A percentile compares a stretch with the other conserved stretches of the same genome.
Conservation (phyloP, 495 filamentous ascomycete species). For the Penicillium salamii region DNA sequence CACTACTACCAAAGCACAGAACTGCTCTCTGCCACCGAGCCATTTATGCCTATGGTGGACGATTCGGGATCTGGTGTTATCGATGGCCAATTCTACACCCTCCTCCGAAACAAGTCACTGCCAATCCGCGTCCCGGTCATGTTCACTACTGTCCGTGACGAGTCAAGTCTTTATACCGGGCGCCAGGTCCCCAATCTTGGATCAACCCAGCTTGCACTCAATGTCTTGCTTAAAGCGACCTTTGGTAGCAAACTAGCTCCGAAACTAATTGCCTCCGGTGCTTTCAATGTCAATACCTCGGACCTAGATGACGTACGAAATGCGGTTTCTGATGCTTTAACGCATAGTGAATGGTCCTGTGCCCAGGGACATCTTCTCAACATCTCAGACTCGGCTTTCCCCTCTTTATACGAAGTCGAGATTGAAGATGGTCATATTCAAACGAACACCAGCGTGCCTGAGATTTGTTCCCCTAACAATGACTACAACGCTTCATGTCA, state of each 20-base stretch:
- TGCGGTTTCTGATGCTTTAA: conserved; percentile 14
- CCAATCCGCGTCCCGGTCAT: conserved; percentile 28
- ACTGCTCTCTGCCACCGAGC: conserved; percentile 26
- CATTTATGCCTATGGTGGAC: conserved; percentile 29
- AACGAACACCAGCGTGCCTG: conserved; percentile 14
- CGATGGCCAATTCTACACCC: conserved; percentile 29
- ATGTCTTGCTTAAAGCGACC: conserved; percentile 11
- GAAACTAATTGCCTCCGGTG: conserved; percentile 13
- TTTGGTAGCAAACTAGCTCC: conserved; percentile 15
- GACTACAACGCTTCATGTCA: conserved; percentile 31
- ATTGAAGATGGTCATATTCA: conserved; percentile 27
- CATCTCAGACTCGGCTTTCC: conserved; percentile 11
- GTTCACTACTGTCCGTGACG: conserved; percentile 27
- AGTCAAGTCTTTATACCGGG: conserved; percentile 22
- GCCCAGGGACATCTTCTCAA: conserved; percentile 26
- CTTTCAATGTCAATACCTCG: conserved; percentile 12
- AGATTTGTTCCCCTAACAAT: conserved; percentile 27
- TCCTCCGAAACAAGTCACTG: conserved; percentile 15
- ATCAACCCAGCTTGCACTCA: conserved; percentile 8
- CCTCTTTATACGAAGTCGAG: conserved; percentile 20
- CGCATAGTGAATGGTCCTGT: conserved; percentile 28
- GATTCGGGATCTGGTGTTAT: conserved; percentile 23
- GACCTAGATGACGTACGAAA: conserved; percentile 22
- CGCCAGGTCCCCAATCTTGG: conserved; percentile 14
- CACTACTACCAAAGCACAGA: conserved; percentile 19